Evolutionary conservation across 805 yeast species (phyloP), one percentile per base, ranked within the genome.

Genomic region (Yarrowia keelungensis): DNA sequence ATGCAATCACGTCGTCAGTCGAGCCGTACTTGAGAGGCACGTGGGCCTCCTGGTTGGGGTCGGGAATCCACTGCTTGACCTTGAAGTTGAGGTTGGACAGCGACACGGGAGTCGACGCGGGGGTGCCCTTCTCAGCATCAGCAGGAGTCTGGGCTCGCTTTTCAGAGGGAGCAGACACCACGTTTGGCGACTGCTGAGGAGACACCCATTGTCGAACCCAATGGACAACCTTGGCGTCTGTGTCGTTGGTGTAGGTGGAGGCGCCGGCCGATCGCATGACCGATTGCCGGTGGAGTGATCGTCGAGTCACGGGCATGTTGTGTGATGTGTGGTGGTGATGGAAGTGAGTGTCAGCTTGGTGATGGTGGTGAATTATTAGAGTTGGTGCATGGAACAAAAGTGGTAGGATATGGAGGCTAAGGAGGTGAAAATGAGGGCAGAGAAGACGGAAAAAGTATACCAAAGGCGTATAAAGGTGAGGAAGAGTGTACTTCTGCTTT

Each of bases 1-100:
- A 76, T 68, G 84, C 83, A 22, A 86, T 74, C 11, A 79, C 73
- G 72, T 86, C 89, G 32, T 75, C 76, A 9, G 75, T 80, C 22
- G 78, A 81, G 14, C 81, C 80, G 69, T 72, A 74, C 36, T 72
- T 71, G 2, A 50, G 66, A 7, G 73, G 54, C 10, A 41, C 67
- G 45, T 72, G 74, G 22, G 32, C 35, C 22, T 51, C 61, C 42
- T 65, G 61, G 51, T 53, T 51, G 51, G 61, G 59, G 15, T 35
- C 38, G 8, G 71, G 56, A 2, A 77, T 71, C 82, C 82, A 79
- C 38, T 77, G 73, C 71, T 75, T 78, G 19, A 79, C 76, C 56
- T 71, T 69, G 68, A 79, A 79, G 2, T 69, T 61, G 35, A 69
- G 70, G 42, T 12, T 58, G n/a, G 19, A 42, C 66, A 10, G 72